Conservation (phyloP, 768 basidiomycete species). For the Tricholoma hemisulphureum region DNA sequence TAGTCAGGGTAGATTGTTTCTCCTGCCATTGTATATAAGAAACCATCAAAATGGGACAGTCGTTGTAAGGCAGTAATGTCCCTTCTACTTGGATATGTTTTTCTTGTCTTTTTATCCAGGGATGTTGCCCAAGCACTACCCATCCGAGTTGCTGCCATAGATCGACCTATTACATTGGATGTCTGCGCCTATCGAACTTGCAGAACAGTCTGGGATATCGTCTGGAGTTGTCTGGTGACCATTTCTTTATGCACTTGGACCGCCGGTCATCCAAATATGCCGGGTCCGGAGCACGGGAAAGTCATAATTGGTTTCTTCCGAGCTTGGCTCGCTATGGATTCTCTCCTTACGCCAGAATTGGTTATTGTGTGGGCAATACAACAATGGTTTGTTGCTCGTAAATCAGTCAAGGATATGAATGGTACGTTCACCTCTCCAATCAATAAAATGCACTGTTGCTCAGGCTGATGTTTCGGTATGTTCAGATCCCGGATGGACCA, state of each 20-base stretch:
- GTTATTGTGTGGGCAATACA: conserved; percentile 2
- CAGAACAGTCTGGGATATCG: conserved; percentile 1
- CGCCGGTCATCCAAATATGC: conserved; percentile 1
- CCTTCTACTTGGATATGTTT: not conserved
- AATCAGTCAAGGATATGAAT: not conserved
- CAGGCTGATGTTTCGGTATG: not conserved
- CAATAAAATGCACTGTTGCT: not conserved
- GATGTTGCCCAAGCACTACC: not conserved
- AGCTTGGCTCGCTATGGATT: not conserved
- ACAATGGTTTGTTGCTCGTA: conserved; percentile 1
- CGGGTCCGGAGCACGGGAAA: not conserved
- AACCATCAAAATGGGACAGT: not conserved
- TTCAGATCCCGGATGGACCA: conserved; percentile 2
- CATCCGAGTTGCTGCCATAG: not conserved
- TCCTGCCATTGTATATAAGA: not conserved
- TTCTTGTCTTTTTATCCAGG: not conserved
- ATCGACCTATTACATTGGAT: not conserved
- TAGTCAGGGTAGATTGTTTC: not conserved
- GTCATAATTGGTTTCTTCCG: not conserved
- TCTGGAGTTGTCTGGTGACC: conserved; percentile 1
- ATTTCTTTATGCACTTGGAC: conserved; percentile 2
- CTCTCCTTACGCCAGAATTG: not conserved
- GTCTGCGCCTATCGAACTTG: not conserved
- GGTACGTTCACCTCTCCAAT: not conserved
- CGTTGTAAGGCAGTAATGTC: not conserved